Percentiles rank a stretch among this genome's conserved stretches.
These are phyloP conservation scores for Helminthosporium solani DNA, from an alignment of 2,329 filamentous ascomycete species.

Conservation along the genomic window DNA sequence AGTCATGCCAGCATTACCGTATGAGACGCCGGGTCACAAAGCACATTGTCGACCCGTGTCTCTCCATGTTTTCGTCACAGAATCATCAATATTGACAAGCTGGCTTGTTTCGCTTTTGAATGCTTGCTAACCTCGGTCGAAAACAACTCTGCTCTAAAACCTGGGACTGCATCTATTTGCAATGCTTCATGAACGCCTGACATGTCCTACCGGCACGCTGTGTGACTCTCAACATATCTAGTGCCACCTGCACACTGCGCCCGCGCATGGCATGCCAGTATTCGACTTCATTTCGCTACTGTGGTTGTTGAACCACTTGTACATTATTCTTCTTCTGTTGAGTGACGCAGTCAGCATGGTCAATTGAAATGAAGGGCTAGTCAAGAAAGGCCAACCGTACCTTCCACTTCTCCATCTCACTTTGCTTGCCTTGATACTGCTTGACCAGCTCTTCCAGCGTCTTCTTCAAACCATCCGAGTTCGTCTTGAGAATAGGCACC, in stretches of 20 bases:
- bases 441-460: constrained; percentile 92
- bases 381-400: constrained; percentile 54
- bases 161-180: not conserved
- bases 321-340: constrained; percentile 84
- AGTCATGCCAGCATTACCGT: not conserved
- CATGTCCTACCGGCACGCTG: constrained; percentile 14
- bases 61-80: not conserved
- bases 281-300: constrained; percentile 21
- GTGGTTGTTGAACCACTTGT: constrained; percentile 75
- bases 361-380: not conserved
- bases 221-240: constrained; percentile 16
- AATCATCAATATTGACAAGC: not conserved
- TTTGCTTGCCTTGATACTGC: constrained; percentile 93
- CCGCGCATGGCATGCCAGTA: constrained; percentile 11
- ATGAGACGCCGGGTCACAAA: not conserved
- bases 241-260: constrained; percentile 13
- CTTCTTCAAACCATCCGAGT: constrained; percentile 90
- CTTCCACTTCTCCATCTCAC: constrained; percentile 98
- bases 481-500: constrained; percentile 85
- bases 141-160: not conserved
- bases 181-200: constrained; percentile 11
- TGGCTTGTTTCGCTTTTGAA: no score
- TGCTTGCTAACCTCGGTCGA: not conserved
- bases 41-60: not conserved
- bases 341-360: constrained; percentile 14